A percentile compares a stretch with the other conserved stretches of the same genome.
phyloP scores from a whole-genome alignment of 2,329 filamentous ascomycete genomes.

The Pleoardoris graminearum region DNA sequence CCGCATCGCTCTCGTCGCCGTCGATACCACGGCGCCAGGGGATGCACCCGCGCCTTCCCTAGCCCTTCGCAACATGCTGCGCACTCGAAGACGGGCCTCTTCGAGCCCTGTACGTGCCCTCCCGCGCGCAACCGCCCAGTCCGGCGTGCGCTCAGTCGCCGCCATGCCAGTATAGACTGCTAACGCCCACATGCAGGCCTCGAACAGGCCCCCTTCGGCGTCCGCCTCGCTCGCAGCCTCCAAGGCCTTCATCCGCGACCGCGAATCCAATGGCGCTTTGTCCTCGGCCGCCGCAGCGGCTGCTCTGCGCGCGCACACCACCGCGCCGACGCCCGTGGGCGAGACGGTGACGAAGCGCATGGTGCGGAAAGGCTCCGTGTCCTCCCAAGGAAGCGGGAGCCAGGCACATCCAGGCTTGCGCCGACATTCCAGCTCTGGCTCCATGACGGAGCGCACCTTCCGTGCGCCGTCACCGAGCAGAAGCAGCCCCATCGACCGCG shows the following conservation, averaged over 20 bases:
- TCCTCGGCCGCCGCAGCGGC: slow-evolving; percentile 86
- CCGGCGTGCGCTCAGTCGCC: background rate
- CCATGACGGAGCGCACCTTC: slow-evolving; percentile 89
- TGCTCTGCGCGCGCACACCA: slow-evolving; percentile 76
- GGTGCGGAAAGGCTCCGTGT: slow-evolving; percentile 70
- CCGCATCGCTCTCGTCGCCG: background rate
- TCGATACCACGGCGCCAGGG: background rate
- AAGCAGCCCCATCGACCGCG: slow-evolving; percentile 35
- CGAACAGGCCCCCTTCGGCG: slow-evolving; percentile 61
- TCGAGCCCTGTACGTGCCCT: slow-evolving; percentile 4
- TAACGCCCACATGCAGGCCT: slow-evolving; percentile 32
- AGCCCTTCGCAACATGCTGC: background rate
- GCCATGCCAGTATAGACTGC: slow-evolving; percentile 18
- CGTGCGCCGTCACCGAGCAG: slow-evolving; percentile 65
- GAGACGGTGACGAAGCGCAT: slow-evolving; percentile 88
- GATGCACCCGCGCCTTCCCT: slow-evolving; percentile 1
- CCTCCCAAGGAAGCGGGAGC: slow-evolving; percentile 63
- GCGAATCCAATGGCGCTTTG: slow-evolving; percentile 66
- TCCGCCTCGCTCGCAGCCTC: slow-evolving; percentile 79
- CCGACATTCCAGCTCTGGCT: slow-evolving; percentile 67
- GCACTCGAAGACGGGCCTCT: slow-evolving; percentile 2
- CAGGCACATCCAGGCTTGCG: slow-evolving; percentile 41
- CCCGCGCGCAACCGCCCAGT: background rate
- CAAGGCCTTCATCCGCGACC: slow-evolving; percentile 75
- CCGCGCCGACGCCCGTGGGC: slow-evolving; percentile 76